Percentiles rank a stretch among this genome's conserved stretches.
Conservation (phyloP, 1,284 basidiomycete species). For the Tilletia horrida region DNA sequence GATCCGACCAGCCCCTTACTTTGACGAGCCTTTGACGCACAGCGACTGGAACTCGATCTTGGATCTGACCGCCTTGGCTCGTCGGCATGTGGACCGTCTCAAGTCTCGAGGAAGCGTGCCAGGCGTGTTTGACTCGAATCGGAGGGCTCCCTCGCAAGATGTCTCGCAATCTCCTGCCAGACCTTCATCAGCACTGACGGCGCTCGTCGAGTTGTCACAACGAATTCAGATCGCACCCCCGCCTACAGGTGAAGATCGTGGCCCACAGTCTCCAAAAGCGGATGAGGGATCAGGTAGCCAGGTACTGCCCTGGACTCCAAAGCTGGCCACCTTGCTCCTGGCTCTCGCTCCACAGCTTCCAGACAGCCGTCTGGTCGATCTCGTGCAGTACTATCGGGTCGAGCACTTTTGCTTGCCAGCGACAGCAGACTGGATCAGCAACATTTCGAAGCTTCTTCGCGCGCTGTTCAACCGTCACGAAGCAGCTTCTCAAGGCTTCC, state of each 20-base stretch:
- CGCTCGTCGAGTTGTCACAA: conserved; percentile 19
- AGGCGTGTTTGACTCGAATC: conserved; percentile 15
- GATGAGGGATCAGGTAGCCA: neutral
- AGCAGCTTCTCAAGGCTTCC: neutral
- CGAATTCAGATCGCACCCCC: conserved; percentile 22
- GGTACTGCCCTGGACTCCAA: conserved; percentile 41
- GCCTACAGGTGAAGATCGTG: conserved; percentile 11
- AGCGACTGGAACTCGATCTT: conserved; percentile 49
- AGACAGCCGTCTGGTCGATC: conserved; percentile 38
- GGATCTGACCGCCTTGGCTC: conserved; percentile 43
- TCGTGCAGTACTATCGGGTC: conserved; percentile 42
- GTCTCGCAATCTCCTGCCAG: neutral
- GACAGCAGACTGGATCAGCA: conserved; percentile 45
- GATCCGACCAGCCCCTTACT: conserved; percentile 19
- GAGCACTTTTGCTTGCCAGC: conserved; percentile 50
- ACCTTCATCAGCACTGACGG: conserved; percentile 12
- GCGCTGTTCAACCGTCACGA: conserved; percentile 46
- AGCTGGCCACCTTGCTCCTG: conserved; percentile 41
- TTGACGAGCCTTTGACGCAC: conserved; percentile 18
- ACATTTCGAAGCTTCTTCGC: conserved; percentile 41
- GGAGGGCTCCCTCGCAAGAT: neutral
- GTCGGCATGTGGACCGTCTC: conserved; percentile 42
- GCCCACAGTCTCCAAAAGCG: neutral
- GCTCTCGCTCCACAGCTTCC: conserved; percentile 47
- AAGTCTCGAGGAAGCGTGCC: conserved; percentile 23